Conservation (phyloP, 371 early-diverging fungal genomes). For the Actinomucor elegans region DNA sequence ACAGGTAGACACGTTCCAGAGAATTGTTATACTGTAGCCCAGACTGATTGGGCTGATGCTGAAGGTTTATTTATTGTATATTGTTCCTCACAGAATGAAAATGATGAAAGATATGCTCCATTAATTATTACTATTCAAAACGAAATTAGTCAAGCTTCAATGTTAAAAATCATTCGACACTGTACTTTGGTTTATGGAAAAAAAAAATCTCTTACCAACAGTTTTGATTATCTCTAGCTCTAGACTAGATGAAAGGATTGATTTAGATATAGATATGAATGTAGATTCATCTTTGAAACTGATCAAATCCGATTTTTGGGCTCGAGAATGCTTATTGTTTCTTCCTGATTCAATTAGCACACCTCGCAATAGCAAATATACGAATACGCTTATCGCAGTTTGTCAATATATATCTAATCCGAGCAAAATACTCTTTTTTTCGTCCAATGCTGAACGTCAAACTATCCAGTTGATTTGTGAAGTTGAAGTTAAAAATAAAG, state of each 20-base stretch:
- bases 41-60: constrained; percentile 19
- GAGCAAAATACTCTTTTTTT: neutral
- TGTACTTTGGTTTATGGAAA: too few species aligned
- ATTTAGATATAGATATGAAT: too few species aligned
- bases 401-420: neutral
- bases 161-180: neutral
- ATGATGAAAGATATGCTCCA: neutral
- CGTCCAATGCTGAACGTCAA: too few species aligned
- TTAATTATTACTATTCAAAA: neutral
- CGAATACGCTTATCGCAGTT: neutral
- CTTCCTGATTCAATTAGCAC: neutral
- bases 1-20: constrained; percentile 14
- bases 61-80: constrained; percentile 16
- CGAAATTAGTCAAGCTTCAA: neutral
- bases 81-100: constrained; percentile 15
- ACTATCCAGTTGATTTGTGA: too few species aligned
- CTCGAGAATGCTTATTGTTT: constrained; percentile 1
- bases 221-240: too few species aligned
- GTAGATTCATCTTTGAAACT: too few species aligned
- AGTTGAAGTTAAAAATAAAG: too few species aligned
- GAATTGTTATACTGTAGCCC: constrained; percentile 15
- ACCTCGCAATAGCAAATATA: neutral
- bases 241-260: too few species aligned
- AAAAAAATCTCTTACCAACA: too few species aligned
- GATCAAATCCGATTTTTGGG: constrained; percentile 1